phyloP scores from a whole-genome alignment of 75 land plant genomes.

The Larix kaempferi region DNA sequence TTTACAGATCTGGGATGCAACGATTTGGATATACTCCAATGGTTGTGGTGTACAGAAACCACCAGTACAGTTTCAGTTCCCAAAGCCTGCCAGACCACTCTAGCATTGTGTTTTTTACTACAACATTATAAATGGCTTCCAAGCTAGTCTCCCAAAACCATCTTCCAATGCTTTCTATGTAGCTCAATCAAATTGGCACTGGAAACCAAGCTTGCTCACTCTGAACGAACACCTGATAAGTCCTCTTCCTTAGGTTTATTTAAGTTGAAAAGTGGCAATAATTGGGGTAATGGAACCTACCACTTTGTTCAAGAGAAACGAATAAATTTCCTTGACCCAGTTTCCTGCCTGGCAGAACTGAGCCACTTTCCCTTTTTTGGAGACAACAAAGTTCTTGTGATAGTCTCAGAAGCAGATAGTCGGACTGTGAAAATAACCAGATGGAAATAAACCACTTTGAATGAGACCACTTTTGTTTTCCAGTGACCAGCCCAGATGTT shows the following conservation, averaged over 20 bases:
- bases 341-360: neutral
- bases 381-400: neutral
- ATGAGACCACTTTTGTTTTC: neutral
- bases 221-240: neutral
- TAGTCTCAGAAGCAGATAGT: neutral
- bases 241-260: neutral
- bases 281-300: neutral
- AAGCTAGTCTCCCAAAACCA: neutral
- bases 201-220: neutral
- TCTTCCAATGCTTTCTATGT: neutral
- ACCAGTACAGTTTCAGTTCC: conserved; percentile 2
- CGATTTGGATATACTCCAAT: neutral
- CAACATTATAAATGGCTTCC: conserved; percentile 1
- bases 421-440: neutral
- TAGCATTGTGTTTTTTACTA: neutral
- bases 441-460: neutral
- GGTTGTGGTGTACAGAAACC: neutral
- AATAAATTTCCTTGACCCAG: neutral
- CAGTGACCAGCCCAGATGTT: neutral
- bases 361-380: neutral
- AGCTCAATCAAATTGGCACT: neutral
- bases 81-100: neutral
- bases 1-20: neutral
- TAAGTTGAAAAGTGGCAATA: neutral
- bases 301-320: neutral